These are phyloP conservation scores for Aegilops speltoides DNA, from an alignment of 176 grass and related monocot genomes.

Conservation along the genomic window DNA sequence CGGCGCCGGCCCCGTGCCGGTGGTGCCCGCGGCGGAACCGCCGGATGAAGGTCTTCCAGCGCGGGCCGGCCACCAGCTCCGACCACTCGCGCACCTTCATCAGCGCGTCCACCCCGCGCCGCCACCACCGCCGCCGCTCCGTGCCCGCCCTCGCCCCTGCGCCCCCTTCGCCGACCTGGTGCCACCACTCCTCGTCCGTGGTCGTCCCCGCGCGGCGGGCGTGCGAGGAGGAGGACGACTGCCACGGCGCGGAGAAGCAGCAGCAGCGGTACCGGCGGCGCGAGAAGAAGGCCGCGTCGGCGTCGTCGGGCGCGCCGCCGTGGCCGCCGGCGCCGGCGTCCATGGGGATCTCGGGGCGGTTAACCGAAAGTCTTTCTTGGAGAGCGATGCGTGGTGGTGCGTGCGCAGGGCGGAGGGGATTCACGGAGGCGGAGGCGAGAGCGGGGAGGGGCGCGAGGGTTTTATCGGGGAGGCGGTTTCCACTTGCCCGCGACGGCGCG, in stretches of 20 bases:
- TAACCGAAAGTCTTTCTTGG: neutral
- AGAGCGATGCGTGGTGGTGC: neutral
- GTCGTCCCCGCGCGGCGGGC: neutral
- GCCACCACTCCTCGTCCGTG: constrained; percentile 42
- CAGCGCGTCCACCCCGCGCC: constrained; percentile 50
- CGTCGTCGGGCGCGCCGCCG: constrained; percentile 21
- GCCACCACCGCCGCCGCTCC: constrained; percentile 55
- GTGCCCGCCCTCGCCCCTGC: neutral
- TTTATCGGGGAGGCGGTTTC: constrained; percentile 27
- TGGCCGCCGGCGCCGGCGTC: constrained; percentile 3
- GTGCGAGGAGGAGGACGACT: constrained; percentile 33
- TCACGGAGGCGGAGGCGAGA: too few relatives aligned
- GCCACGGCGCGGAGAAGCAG: constrained; percentile 68
- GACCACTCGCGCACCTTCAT: constrained; percentile 98
- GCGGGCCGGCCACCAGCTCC: constrained; percentile 83
- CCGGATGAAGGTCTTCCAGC: constrained; percentile 98
- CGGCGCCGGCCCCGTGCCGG: neutral
- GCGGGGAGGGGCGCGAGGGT: neutral
- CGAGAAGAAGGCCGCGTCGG: constrained; percentile 49
- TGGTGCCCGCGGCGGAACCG: constrained; percentile 51
- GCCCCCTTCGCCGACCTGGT: constrained; percentile 7
- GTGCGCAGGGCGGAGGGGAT: neutral
- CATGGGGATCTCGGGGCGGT: constrained; percentile 13
- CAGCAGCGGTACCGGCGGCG: constrained; percentile 42
- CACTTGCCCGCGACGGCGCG: neutral